A percentile compares a stretch with the other conserved stretches of the same genome.
Evolutionary conservation across 768 basidiomycete species (phyloP).

Genomic region (Fistulinella prunicolor): DNA sequence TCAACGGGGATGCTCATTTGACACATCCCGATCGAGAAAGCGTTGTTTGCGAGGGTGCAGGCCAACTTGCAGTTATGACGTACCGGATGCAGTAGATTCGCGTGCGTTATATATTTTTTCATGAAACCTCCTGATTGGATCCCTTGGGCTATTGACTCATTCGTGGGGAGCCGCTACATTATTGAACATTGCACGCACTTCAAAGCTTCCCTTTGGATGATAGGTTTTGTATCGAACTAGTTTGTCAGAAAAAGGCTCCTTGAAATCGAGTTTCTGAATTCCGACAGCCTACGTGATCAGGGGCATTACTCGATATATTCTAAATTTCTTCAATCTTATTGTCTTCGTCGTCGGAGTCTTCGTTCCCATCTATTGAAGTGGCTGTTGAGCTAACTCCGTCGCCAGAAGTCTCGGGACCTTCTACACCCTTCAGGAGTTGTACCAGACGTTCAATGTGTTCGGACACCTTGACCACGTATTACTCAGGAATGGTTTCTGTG

Average conservation of each 20-base stretch:
- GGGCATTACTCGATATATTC: constrained; percentile 18
- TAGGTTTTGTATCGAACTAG: background rate
- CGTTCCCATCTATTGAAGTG: constrained; percentile 18
- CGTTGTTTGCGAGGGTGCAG: background rate
- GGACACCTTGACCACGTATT: constrained; percentile 51
- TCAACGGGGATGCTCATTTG: constrained; percentile 1
- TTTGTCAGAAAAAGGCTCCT: background rate
- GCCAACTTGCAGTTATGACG: constrained; percentile 7
- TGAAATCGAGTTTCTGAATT: constrained; percentile 1
- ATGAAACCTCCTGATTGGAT: constrained; percentile 19
- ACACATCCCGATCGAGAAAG: background rate
- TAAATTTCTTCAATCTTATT: constrained; percentile 75
- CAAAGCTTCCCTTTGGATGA: background rate
- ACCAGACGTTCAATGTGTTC: constrained; percentile 90
- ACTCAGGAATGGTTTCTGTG: background rate
- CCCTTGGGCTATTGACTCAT: constrained; percentile 23
- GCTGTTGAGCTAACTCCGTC: constrained; percentile 34
- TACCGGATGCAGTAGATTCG: constrained; percentile 13
- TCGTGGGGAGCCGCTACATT: constrained; percentile 4
- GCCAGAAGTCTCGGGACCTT: constrained; percentile 49
- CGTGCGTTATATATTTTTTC: constrained; percentile 19
- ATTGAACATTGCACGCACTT: background rate
- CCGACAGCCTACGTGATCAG: constrained; percentile 7
- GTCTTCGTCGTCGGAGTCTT: constrained; percentile 59
- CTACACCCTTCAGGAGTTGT: constrained; percentile 76